phyloP scores from a whole-genome alignment of 768 basidiomycete species.

The Sporobolomyces roseus region DNA sequence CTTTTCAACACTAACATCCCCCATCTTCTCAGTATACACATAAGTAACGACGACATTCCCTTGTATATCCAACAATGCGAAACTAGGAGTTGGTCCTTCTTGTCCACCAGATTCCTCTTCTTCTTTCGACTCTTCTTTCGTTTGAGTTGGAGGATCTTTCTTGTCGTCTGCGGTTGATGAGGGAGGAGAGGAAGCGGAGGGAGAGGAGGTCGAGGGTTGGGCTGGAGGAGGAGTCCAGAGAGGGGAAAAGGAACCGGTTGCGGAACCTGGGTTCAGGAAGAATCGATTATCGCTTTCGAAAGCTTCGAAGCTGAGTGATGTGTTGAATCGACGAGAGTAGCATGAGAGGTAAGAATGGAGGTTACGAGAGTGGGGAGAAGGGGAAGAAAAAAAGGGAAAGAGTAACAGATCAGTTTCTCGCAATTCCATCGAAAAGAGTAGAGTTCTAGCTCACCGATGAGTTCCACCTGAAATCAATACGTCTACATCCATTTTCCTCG shows the following conservation, averaged over 20 bases:
- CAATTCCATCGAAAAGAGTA: too few relatives aligned
- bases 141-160: background rate
- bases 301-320: constrained; percentile 88
- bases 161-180: constrained; percentile 3
- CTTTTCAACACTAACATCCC: constrained; percentile 32
- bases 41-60: constrained; percentile 87
- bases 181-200: constrained; percentile 4
- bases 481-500: constrained; percentile 96
- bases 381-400: too few relatives aligned
- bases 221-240: constrained; percentile 28
- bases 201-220: background rate
- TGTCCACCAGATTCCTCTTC: background rate
- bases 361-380: too few relatives aligned
- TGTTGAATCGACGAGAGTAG: too few relatives aligned
- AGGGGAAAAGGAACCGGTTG: constrained; percentile 69
- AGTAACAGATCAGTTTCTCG: too few relatives aligned
- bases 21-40: constrained; percentile 25
- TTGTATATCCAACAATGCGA: constrained; percentile 96
- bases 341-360: too few relatives aligned
- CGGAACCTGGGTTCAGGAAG: constrained; percentile 93
- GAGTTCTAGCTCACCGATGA: constrained; percentile 60
- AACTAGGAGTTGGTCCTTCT: constrained; percentile 70
- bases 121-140: background rate
- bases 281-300: constrained; percentile 85
- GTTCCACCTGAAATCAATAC: constrained; percentile 91